Evolutionary conservation across 2,329 filamentous ascomycete species (phyloP).

Genomic region (Diaporthe batatas): DNA sequence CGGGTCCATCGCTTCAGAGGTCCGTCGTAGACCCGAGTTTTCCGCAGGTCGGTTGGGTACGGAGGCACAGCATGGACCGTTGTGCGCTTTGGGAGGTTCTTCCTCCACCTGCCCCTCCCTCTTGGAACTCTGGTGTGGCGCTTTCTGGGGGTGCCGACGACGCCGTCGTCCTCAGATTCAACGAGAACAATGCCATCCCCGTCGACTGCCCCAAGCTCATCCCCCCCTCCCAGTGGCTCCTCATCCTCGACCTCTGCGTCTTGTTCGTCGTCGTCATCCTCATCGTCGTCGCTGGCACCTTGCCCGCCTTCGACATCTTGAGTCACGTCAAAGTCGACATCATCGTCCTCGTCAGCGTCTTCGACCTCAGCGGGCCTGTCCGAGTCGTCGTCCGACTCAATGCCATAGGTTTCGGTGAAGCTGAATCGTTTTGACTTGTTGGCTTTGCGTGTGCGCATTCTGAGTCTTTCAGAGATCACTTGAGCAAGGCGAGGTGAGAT

Average conservation of each 20-base stretch:
- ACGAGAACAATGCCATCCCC: conserved; percentile 16
- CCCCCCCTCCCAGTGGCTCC: neutral
- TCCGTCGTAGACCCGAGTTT: conserved; percentile 54
- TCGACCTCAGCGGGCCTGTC: neutral
- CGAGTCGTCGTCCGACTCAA: conserved; percentile 37
- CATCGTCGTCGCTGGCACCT: conserved; percentile 23
- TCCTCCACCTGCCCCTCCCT: conserved; percentile 29
- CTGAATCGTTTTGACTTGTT: conserved; percentile 40
- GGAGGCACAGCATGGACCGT: conserved; percentile 50
- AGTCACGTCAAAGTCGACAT: conserved; percentile 23
- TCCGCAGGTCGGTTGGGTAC: conserved; percentile 49
- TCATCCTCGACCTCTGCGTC: conserved; percentile 3
- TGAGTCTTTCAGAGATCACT: neutral
- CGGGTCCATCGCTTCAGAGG: conserved; percentile 53
- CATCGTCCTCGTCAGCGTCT: conserved; percentile 34
- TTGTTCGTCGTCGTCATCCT: conserved; percentile 1
- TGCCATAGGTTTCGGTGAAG: conserved; percentile 33
- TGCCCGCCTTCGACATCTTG: conserved; percentile 14
- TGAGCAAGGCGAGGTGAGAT: neutral
- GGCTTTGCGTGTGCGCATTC: conserved; percentile 41
- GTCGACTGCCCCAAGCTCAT: conserved; percentile 6
- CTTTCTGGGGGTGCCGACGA: neutral
- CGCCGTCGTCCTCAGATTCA: conserved; percentile 23
- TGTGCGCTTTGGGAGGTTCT: conserved; percentile 34
- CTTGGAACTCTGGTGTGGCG: conserved; percentile 16